These are phyloP conservation scores for Cyclotella baltica DNA, from an alignment of 108 stramenopile species.

Conservation along the genomic window DNA sequence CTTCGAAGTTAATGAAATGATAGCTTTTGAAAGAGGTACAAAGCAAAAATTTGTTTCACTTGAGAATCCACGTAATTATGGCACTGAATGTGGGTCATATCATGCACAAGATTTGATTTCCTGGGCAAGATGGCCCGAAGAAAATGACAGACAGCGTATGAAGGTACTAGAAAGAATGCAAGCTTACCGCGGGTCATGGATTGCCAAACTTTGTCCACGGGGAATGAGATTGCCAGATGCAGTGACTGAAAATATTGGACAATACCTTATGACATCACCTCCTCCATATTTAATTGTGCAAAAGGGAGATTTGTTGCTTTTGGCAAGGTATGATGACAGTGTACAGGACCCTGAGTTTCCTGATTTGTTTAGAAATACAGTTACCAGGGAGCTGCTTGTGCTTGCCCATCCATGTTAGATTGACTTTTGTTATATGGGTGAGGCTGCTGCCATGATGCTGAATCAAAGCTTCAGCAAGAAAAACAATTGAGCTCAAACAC, in stretches of 20 bases:
- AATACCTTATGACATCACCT: neutral
- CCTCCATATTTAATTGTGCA: neutral
- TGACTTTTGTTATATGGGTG: too few relatives aligned
- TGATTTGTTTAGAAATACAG: neutral
- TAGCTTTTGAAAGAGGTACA: slow-evolving; percentile 1
- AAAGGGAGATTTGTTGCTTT: slow-evolving; percentile 3
- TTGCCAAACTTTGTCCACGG: neutral
- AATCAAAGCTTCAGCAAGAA: too few relatives aligned
- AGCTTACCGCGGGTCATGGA: neutral
- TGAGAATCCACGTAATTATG: slow-evolving; percentile 4
- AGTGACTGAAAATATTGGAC: neutral
- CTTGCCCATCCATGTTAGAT: neutral
- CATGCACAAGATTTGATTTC: neutral
- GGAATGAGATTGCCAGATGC: neutral
- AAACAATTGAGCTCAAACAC: too few relatives aligned
- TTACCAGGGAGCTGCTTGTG: neutral
- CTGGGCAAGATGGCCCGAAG: neutral
- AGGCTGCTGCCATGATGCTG: too few relatives aligned
- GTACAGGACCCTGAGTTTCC: neutral
- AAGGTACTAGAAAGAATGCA: neutral
- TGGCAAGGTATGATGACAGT: neutral
- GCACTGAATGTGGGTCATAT: neutral
- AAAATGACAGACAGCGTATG: slow-evolving; percentile 3
- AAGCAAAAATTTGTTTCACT: slow-evolving; percentile 6
- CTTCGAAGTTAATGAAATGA: neutral